A percentile compares a stretch with the other conserved stretches of the same genome.
phyloP scores from a whole-genome alignment of 345 rosid species.

The Cardamine occulta region DNA sequence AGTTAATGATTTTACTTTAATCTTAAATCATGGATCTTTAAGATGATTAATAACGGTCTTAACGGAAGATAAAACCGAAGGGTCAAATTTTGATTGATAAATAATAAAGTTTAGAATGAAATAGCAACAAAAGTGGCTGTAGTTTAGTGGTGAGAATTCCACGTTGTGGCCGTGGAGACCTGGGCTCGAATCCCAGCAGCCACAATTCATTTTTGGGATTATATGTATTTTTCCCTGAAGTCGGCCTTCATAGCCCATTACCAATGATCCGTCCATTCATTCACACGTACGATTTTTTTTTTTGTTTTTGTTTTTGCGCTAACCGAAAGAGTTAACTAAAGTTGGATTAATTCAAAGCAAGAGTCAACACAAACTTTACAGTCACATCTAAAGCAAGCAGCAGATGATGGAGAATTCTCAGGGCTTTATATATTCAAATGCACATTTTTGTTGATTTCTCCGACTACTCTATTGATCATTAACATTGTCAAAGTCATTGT shows the following conservation, averaged over 20 bases:
- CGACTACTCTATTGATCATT: slow-evolving; percentile 67
- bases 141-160: slow-evolving; percentile 33
- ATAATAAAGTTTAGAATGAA: not conserved
- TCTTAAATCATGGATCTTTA: not conserved
- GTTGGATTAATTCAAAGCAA: too few species aligned
- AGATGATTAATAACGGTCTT: not conserved
- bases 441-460: slow-evolving; percentile 72
- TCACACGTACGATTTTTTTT: too few species aligned
- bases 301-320: too few species aligned
- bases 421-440: slow-evolving; percentile 78
- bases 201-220: not conserved
- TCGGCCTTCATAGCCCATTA: too few species aligned
- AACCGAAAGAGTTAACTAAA: too few species aligned
- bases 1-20: not conserved
- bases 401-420: slow-evolving; percentile 45
- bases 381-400: too few species aligned
- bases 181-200: slow-evolving; percentile 82
- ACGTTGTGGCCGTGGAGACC: slow-evolving; percentile 93
- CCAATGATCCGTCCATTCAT: too few species aligned
- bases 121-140: not conserved
- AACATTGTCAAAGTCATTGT: slow-evolving; percentile 72
- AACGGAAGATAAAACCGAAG: not conserved
- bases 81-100: not conserved
- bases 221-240: too few species aligned
- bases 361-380: too few species aligned